Percentiles rank a stretch among this genome's conserved stretches.
Conservation (phyloP, 1,284 basidiomycete species). For the Ustilago curta region DNA sequence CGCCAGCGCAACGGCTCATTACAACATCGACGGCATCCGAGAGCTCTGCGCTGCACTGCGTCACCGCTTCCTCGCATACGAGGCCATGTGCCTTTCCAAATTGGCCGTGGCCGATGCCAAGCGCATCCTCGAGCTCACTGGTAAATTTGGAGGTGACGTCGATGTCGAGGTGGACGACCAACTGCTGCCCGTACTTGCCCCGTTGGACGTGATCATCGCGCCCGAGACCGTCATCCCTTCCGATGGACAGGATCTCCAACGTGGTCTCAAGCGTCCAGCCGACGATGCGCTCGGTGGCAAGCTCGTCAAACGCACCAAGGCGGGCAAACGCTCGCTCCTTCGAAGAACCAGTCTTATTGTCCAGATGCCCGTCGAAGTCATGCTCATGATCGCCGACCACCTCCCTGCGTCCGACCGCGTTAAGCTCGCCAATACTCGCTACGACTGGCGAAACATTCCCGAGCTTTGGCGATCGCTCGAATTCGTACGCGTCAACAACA, state of each 20-base stretch:
- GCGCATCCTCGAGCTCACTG: conserved; percentile 5
- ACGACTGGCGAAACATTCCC: conserved; percentile 15
- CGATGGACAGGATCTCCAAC: background rate
- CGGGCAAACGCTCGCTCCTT: background rate
- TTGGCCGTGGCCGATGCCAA: conserved; percentile 12
- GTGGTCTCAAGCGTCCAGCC: conserved; percentile 5
- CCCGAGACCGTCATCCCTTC: background rate
- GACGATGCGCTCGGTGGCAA: background rate
- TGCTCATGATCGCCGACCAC: conserved; percentile 9
- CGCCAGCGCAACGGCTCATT: conserved; percentile 5
- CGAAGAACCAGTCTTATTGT: conserved; percentile 1
- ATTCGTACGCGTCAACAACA: conserved; percentile 10
- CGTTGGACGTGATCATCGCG: background rate
- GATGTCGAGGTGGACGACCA: conserved; percentile 12
- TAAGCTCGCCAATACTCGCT: conserved; percentile 17
- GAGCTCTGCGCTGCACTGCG: conserved; percentile 13
- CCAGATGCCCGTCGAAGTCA: conserved; percentile 12
- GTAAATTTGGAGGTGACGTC: conserved; percentile 8
- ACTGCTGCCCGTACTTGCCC: conserved; percentile 2
- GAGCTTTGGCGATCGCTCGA: conserved; percentile 22
- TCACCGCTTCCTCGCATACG: conserved; percentile 15
- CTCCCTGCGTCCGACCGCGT: conserved; percentile 13
- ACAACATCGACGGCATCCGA: conserved; percentile 10
- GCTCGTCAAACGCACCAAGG: conserved; percentile 6
- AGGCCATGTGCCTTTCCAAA: conserved; percentile 6